Evolutionary conservation across 2,329 filamentous ascomycete genomes (phyloP), one percentile per base, ranked within the genome.

Genomic region (Venturiaceae sp.): DNA sequence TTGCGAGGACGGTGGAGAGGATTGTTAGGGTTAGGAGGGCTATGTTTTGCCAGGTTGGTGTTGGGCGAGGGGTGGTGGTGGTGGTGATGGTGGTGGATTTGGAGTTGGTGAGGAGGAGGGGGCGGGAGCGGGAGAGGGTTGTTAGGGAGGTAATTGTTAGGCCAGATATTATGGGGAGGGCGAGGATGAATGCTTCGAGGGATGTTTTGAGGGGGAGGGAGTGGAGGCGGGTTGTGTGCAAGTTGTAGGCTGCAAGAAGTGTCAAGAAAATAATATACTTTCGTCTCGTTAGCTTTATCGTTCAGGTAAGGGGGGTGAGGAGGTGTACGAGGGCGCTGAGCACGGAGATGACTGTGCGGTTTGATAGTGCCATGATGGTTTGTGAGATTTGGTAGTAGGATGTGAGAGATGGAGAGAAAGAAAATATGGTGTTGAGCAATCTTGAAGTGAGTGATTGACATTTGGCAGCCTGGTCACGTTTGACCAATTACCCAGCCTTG

Each of bases 1-100:
- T 78, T 5, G 76, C 73, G 26, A 78, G 65, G 32, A 74, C 73
- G n/a, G 69, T 67, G 55, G 70, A 66, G 59, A 77, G 74, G 57
- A 72, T 66, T 61, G 73, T 70, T 55, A 76, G 61, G 37, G 73
- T 69, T 53, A 73, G 67, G n/a, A 70, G 64, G 23, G 37, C 21
- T 16, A 46, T 33, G 23, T 41, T 50, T 16, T 28, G 37, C 39
- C 55, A 52, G 13, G 61, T 63, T 3, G 55, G 56, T 11, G 60
- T 61, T n/a, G n/a, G n/a, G n/a, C n/a, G n/a, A 11, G 63, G 55
- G n/a, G 53, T 28, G 11, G 16, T 14, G 47, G 57, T 30, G n/a
- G 21, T 16, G n/a, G 16, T 19, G 5, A 30, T 23, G 26, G 44
- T 50, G 36, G 9, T 23, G 16, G 28, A 30, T 23, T 19, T 34